A percentile compares a stretch with the other conserved stretches of the same genome.
phyloP scores from a whole-genome alignment of 257 asterid species.

The Solanum arcanum region DNA sequence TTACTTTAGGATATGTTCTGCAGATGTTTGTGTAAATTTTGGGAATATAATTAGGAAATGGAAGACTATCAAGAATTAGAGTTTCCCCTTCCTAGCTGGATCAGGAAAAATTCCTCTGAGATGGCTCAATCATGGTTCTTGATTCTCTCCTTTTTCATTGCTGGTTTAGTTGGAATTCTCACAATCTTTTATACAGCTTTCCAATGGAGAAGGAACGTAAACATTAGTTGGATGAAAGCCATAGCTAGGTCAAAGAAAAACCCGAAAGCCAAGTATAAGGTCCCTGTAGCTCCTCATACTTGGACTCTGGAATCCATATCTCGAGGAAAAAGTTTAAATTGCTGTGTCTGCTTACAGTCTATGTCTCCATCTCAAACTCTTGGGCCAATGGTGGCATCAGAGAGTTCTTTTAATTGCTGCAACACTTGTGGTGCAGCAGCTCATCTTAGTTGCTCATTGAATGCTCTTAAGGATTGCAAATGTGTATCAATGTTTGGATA shows the following conservation, averaged over 20 bases:
- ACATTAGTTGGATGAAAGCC: conserved; percentile 89
- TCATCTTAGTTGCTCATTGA: conserved; percentile 80
- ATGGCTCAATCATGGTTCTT: conserved; percentile 51
- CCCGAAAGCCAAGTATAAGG: conserved; percentile 71
- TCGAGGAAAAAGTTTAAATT: conserved; percentile 72
- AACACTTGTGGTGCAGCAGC: conserved; percentile 80
- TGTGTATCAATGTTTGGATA: conserved; percentile 74
- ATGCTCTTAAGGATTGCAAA: conserved; percentile 85
- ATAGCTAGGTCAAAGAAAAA: conserved; percentile 90
- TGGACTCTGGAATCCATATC: conserved; percentile 76
- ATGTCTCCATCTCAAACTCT: conserved; percentile 81
- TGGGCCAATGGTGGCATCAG: conserved; percentile 51
- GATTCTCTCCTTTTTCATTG: conserved; percentile 59
- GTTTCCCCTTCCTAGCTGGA: conserved; percentile 59
- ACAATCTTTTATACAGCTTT: conserved; percentile 77
- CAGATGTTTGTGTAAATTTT: conserved; percentile 7
- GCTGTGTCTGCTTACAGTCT: conserved; percentile 80
- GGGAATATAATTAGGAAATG: conserved; percentile 33
- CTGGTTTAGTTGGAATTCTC: conserved; percentile 65
- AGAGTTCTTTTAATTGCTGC: conserved; percentile 68
- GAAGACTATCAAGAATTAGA: conserved; percentile 65
- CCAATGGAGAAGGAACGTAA: conserved; percentile 91
- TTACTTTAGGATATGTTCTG: not conserved
- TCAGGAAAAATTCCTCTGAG: conserved; percentile 51
- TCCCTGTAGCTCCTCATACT: conserved; percentile 58